phyloP scores from a whole-genome alignment of 768 basidiomycete species.

The Psilocybe cubensis region DNA sequence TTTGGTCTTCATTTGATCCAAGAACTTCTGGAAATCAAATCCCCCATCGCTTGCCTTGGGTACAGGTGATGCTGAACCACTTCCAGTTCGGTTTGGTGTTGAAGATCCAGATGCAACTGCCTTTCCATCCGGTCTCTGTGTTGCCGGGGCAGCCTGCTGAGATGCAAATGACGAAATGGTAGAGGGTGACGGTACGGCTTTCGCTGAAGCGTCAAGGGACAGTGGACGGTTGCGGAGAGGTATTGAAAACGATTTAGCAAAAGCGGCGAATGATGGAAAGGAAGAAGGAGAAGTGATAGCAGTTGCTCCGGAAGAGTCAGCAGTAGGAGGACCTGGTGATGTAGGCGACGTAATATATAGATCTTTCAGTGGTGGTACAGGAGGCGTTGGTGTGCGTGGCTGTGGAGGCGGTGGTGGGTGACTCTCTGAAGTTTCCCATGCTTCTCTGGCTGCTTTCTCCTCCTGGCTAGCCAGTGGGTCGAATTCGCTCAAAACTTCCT shows the following conservation, averaged over 20 bases:
- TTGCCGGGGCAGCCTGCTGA: constrained; percentile 41
- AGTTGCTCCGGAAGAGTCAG: constrained; percentile 7
- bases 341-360: constrained; percentile 27
- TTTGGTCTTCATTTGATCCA: constrained; percentile 92
- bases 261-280: constrained; percentile 67
- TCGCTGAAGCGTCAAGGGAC: constrained; percentile 60
- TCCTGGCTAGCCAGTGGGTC: constrained; percentile 66
- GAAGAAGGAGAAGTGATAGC: constrained; percentile 32
- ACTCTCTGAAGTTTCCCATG: constrained; percentile 65
- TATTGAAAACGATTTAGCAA: constrained; percentile 64
- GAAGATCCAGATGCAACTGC: constrained; percentile 22
- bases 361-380: constrained; percentile 44
- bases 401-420: constrained; percentile 65
- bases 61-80: constrained; percentile 31
- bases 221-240: constrained; percentile 56
- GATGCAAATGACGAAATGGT: constrained; percentile 57
- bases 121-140: constrained; percentile 19
- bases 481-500: constrained; percentile 61
- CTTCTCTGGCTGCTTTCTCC: constrained; percentile 61
- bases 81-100: constrained; percentile 29
- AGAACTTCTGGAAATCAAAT: constrained; percentile 94
- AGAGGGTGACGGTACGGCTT: constrained; percentile 57
- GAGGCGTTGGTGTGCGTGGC: constrained; percentile 37
- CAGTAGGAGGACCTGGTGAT: constrained; percentile 21
- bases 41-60: constrained; percentile 41